These are phyloP conservation scores for Globisporangium uncinulatum DNA, from an alignment of 352 stramenopile species.

Conservation along the genomic window DNA sequence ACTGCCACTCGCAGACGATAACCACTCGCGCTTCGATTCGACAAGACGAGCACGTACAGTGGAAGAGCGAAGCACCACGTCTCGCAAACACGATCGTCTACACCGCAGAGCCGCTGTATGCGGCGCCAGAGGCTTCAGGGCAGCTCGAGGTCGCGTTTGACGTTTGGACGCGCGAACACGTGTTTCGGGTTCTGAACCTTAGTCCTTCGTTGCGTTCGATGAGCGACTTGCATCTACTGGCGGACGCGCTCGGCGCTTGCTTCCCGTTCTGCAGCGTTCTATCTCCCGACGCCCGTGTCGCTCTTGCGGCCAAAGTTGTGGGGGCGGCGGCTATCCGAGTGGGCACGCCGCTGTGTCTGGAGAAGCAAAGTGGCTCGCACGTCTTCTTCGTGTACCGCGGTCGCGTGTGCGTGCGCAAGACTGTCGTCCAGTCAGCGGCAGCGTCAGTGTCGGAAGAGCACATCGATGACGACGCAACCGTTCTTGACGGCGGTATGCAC, in stretches of 20 bases:
- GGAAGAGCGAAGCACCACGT: background rate
- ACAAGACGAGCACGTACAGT: background rate
- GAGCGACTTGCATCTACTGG: constrained; percentile 33
- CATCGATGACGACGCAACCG: background rate
- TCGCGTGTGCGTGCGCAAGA: constrained; percentile 19
- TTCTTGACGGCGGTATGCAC: background rate
- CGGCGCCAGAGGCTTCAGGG: background rate
- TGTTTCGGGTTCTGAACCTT: constrained; percentile 21
- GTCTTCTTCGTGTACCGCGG: constrained; percentile 27
- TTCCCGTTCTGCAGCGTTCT: constrained; percentile 38
- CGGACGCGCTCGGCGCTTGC: constrained; percentile 34
- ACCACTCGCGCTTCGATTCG: too few species aligned
- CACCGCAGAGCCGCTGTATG: constrained; percentile 12
- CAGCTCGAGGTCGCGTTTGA: constrained; percentile 11
- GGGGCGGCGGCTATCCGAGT: constrained; percentile 16
- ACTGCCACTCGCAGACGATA: constrained; percentile 5
- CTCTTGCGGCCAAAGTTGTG: constrained; percentile 28
- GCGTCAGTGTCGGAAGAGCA: too few species aligned
- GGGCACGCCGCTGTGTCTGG: constrained; percentile 26
- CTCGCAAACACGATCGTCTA: constrained; percentile 6
- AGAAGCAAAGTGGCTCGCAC: constrained; percentile 12
- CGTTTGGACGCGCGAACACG: constrained; percentile 13
- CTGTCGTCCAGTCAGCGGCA: constrained; percentile 8
- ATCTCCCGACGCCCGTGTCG: constrained; percentile 25
- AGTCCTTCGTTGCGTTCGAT: constrained; percentile 17